A percentile compares a stretch with the other conserved stretches of the same genome.
These are phyloP conservation scores for Erodium maritimum DNA, from an alignment of 345 rosid genomes.

Conservation along the genomic window DNA sequence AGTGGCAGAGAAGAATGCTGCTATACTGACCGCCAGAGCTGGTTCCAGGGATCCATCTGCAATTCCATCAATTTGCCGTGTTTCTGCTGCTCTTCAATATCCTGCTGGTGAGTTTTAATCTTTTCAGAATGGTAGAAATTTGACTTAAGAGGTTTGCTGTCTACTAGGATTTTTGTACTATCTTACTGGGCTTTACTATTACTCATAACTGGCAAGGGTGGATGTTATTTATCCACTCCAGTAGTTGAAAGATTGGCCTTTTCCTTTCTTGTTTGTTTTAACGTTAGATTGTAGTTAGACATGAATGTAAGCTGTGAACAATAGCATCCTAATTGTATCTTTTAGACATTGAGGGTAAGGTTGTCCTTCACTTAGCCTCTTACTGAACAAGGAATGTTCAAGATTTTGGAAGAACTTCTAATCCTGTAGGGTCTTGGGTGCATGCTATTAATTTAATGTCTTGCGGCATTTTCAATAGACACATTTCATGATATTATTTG, in stretches of 20 bases:
- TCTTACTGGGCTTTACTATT: not conserved
- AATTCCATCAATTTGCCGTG: conserved; percentile 89
- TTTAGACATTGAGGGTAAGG: too few relatives aligned
- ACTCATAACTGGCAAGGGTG: not conserved
- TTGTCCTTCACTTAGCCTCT: too few relatives aligned
- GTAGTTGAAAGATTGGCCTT: not conserved
- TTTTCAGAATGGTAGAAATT: conserved; percentile 2
- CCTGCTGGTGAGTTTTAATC: conserved; percentile 56
- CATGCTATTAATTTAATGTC: too few relatives aligned
- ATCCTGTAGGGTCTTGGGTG: too few relatives aligned
- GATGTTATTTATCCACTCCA: not conserved
- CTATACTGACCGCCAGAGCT: conserved; percentile 89
- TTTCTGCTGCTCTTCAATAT: conserved; percentile 91
- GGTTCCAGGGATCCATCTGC: conserved; percentile 99
- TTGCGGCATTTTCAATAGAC: too few relatives aligned
- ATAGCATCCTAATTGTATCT: too few relatives aligned
- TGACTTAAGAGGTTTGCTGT: not conserved
- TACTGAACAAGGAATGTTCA: too few relatives aligned
- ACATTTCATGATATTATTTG: too few relatives aligned
- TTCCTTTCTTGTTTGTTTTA: not conserved
- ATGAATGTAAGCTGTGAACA: too few relatives aligned
- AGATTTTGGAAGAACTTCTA: too few relatives aligned
- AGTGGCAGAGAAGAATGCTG: conserved; percentile 86
- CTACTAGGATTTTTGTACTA: not conserved
- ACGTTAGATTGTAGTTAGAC: too few relatives aligned